Evolutionary conservation across 2,329 filamentous ascomycete genomes (phyloP).

Genomic region (Colletotrichum noveboracense): DNA sequence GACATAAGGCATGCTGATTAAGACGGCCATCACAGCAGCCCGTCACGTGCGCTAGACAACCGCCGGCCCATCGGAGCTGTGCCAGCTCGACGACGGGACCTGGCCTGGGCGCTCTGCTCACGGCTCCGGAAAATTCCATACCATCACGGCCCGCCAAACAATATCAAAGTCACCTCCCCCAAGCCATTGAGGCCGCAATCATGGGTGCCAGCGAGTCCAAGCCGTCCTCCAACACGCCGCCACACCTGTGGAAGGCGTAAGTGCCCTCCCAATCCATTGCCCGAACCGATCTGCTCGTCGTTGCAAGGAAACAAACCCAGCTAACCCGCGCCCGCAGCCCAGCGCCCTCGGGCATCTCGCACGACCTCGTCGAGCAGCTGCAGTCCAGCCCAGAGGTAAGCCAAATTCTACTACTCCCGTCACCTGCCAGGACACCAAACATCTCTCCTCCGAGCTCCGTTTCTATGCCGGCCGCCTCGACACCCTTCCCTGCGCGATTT

Average conservation of each 20-base stretch:
- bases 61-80: conserved; percentile 20
- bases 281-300: background rate
- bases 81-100: conserved; percentile 18
- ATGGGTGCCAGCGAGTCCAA: conserved; percentile 66
- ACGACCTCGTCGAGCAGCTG: conserved; percentile 81
- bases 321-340: conserved; percentile 34
- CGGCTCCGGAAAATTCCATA: conserved; percentile 25
- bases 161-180: conserved; percentile 15
- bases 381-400: conserved; percentile 86
- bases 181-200: conserved; percentile 36
- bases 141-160: conserved; percentile 18
- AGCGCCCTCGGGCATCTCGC: conserved; percentile 68
- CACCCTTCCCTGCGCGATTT: background rate
- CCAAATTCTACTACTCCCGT: background rate
- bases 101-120: background rate
- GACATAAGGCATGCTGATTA: background rate
- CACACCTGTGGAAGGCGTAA: conserved; percentile 62
- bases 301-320: background rate
- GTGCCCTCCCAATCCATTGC: conserved; percentile 28
- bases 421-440: background rate
- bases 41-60: background rate
- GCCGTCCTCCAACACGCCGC: conserved; percentile 45
- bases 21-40: background rate
- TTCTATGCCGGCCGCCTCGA: background rate
- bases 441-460: background rate